phyloP scores from a whole-genome alignment of 805 yeast genomes.

The Candida ascalaphidarum region DNA sequence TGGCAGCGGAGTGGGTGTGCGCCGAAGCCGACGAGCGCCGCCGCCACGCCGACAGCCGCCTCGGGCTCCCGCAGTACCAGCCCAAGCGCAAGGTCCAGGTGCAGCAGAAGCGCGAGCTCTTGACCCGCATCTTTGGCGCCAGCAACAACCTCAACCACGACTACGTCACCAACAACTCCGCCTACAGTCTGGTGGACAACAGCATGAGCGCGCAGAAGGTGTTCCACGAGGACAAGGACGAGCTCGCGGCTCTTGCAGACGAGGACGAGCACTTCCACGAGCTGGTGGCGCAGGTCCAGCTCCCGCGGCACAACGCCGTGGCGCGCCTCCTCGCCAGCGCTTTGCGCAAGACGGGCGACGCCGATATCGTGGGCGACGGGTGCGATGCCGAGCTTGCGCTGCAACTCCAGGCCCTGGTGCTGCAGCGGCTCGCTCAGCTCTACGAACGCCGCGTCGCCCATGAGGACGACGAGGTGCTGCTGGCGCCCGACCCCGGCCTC shows the following conservation, averaged over 20 bases:
- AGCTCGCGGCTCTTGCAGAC: constrained; percentile 20
- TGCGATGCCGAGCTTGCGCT: constrained; percentile 18
- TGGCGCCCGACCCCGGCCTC: too few relatives aligned
- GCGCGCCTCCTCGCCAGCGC: too few relatives aligned
- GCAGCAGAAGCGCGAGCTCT: constrained; percentile 29
- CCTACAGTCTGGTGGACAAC: constrained; percentile 29
- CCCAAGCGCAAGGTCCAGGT: constrained; percentile 30
- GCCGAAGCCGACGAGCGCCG: constrained; percentile 14
- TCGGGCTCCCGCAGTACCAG: constrained; percentile 23
- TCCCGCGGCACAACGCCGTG: constrained; percentile 2
- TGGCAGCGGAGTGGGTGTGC: constrained; percentile 2
- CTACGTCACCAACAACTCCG: constrained; percentile 31
- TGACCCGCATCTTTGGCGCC: constrained; percentile 30
- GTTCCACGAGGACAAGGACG: constrained; percentile 35
- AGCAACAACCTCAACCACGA: constrained; percentile 29
- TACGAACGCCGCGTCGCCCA: too few relatives aligned
- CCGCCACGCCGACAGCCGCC: constrained; percentile 18
- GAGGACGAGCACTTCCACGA: constrained; percentile 23
- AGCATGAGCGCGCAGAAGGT: constrained; percentile 27
- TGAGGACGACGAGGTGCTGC: too few relatives aligned
- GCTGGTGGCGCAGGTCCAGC: constrained; percentile 16
- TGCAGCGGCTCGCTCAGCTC: not conserved
- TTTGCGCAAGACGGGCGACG: too few relatives aligned
- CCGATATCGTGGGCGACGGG: constrained; percentile 7
- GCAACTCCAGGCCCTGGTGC: not conserved